Conservation (phyloP, 2,329 filamentous ascomycete genomes). For the Phialocephala subalpina region DNA sequence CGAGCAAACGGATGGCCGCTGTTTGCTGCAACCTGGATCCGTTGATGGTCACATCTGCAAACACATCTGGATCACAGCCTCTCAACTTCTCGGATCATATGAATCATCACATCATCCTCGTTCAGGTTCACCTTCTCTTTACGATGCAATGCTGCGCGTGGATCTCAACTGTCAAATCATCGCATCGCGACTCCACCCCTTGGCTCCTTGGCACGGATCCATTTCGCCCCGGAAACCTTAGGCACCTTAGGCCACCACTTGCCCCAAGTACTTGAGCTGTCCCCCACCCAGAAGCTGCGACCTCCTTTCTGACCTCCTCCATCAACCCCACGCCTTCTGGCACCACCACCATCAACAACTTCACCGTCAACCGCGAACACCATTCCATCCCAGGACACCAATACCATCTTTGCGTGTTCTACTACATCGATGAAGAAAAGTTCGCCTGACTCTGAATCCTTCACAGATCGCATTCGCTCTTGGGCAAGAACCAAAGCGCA, state of each 20-base stretch:
- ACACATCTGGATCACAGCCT: neutral
- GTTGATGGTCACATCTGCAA: neutral
- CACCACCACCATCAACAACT: neutral
- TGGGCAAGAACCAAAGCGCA: slow-evolving; percentile 62
- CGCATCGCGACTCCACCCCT: neutral
- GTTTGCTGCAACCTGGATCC: neutral
- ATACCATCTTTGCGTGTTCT: slow-evolving; percentile 7
- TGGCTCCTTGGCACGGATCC: slow-evolving; percentile 2
- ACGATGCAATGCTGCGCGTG: neutral
- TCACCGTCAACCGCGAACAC: slow-evolving; percentile 1
- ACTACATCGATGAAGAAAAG: slow-evolving; percentile 67
- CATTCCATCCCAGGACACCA: slow-evolving; percentile 2
- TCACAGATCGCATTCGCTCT: slow-evolving; percentile 64
- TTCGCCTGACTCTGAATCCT: slow-evolving; percentile 57
- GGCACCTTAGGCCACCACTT: neutral
- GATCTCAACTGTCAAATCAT: neutral
- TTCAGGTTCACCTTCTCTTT: neutral
- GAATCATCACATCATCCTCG: neutral
- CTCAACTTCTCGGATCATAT: neutral
- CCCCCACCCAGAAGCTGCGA: slow-evolving; percentile 1
- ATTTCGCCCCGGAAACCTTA: neutral
- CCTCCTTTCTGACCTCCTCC: slow-evolving; percentile 1
- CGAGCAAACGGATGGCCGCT: slow-evolving; percentile 1
- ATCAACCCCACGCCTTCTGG: slow-evolving; percentile 11
- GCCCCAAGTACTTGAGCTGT: slow-evolving; percentile 1